A percentile compares a stretch with the other conserved stretches of the same genome.
Conservation (phyloP, 2,329 filamentous ascomycete genomes). For the Ophiognomonia clavigignenti-juglandacearum region DNA sequence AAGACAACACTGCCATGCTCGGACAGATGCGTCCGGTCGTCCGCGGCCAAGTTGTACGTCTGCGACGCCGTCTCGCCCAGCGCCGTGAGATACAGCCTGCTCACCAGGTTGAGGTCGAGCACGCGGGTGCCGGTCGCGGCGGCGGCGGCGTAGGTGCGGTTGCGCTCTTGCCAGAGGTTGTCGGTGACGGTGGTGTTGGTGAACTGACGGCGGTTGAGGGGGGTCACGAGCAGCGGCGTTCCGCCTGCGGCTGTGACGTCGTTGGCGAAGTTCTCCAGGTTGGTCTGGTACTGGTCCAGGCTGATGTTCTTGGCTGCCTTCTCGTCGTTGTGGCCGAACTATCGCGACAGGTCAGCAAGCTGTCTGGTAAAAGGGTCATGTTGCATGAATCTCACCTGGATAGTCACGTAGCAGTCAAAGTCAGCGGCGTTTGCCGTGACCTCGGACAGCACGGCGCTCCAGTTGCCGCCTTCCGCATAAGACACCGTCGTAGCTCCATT, state of each 20-base stretch:
- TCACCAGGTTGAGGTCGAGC: conserved; percentile 48
- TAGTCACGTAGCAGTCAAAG: conserved; percentile 44
- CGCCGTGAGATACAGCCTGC: conserved; percentile 42
- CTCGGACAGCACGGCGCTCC: conserved; percentile 41
- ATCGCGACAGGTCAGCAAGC: conserved; percentile 6
- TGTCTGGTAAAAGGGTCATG: too few species aligned
- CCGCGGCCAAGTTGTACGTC: conserved; percentile 42
- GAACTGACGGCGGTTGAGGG: conserved; percentile 37
- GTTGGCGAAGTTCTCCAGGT: conserved; percentile 41
- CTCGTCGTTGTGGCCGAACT: conserved; percentile 62
- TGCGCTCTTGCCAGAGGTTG: conserved; percentile 39
- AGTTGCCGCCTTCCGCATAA: conserved; percentile 43
- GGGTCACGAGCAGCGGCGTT: conserved; percentile 28
- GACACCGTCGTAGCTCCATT: conserved; percentile 54
- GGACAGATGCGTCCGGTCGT: conserved; percentile 55
- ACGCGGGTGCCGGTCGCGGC: conserved; percentile 27
- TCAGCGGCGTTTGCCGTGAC: conserved; percentile 31
- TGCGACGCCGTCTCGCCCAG: conserved; percentile 42
- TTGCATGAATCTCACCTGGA: conserved; percentile 35
- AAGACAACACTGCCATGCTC: conserved; percentile 48
- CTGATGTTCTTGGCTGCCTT: conserved; percentile 42
- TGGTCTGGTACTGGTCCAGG: conserved; percentile 42
- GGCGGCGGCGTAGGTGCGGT: conserved; percentile 40
- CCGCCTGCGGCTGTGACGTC: conserved; percentile 39
- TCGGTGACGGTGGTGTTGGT: conserved; percentile 31